A percentile compares a stretch with the other conserved stretches of the same genome.
Conservation (phyloP, 768 basidiomycete genomes). For the Pleurotus tuber-regium region DNA sequence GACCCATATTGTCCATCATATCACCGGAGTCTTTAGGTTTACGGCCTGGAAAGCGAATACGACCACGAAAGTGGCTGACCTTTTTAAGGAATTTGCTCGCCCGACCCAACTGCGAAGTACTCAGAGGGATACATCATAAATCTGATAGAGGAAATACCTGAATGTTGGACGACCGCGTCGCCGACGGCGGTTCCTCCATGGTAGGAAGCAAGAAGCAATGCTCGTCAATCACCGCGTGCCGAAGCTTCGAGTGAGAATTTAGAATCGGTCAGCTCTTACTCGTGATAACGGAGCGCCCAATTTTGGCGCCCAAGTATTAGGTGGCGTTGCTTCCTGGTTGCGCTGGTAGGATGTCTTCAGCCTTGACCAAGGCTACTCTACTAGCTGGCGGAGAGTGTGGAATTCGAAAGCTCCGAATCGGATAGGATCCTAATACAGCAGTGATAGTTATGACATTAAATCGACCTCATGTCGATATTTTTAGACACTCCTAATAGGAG, state of each 20-base stretch:
- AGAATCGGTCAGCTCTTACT: not conserved
- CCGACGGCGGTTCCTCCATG: not conserved
- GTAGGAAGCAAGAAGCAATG: too few relatives aligned
- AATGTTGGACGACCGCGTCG: not conserved
- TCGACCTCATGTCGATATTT: too few relatives aligned
- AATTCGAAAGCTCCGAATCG: too few relatives aligned
- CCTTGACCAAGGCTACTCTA: too few relatives aligned
- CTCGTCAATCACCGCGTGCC: not conserved
- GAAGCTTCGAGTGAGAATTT: not conserved
- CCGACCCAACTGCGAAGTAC: constrained; percentile 16
- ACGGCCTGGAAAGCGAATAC: constrained; percentile 28
- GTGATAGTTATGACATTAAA: too few relatives aligned
- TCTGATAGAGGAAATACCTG: not conserved
- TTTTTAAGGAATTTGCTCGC: constrained; percentile 38
- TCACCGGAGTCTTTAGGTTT: constrained; percentile 24
- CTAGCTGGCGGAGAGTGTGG: too few relatives aligned
- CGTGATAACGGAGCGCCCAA: not conserved
- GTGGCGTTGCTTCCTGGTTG: too few relatives aligned
- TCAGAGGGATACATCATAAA: not conserved
- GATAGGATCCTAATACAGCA: too few relatives aligned
- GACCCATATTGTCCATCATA: constrained; percentile 19
- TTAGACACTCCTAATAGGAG: too few relatives aligned
- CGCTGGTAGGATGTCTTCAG: too few relatives aligned
- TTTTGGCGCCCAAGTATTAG: too few relatives aligned
- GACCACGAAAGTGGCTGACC: constrained; percentile 33